Base-by-base conservation (phyloP, 768 basidiomycete genomes). In the Leccinum longicurvipes region DNA sequence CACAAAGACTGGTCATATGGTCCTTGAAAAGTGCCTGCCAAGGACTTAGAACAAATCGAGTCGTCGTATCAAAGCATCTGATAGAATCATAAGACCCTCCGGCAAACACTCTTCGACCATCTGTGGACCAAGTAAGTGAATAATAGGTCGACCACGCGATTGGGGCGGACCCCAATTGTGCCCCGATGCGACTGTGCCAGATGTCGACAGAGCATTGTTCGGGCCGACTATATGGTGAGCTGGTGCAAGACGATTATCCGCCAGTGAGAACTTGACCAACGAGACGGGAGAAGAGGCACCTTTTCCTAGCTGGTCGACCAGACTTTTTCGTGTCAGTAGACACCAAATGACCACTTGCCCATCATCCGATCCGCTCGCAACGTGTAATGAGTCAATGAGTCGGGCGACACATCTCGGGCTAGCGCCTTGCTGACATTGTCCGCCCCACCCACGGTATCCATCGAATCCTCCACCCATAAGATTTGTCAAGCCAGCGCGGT, bases 51-150 rank as follows among this genome's bases (percentile, higher is more conserved):
- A 23, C 17, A 3, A 14, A 44, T 19, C 46, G 44, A 54, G 47
- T 52, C 6, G 23, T 11, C 21, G 54, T 17, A 25, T 62, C 31
- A 21, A 57, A 60, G 31, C 53, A 62, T 12, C 36, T 47, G 46
- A 63, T 32, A 4, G 44, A 60, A 28, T 61, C 60, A 14, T 11
- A 8, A 2, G 25, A n/a, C 14, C 60, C 39, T 1, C 60, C 63
- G 21, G 55, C 34, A 6, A 63, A 64, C 14, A 64, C 25, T 25
- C 54, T 47, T 1, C 39, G 61, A 27, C 59, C 48, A 17, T 64
- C 61, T 15, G 1, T 6, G 27, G 63, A 58, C 63, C 63, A 64
- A 27, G 56, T 52, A 6, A 64, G 54, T 3, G 63, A 63, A 29
- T 36, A 36, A n/a, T n/a, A n/a, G 3, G 58, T 51, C 2, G 28